phyloP scores from a whole-genome alignment of 2,329 filamentous ascomycete species.

The Epichloe brachyelytri region DNA sequence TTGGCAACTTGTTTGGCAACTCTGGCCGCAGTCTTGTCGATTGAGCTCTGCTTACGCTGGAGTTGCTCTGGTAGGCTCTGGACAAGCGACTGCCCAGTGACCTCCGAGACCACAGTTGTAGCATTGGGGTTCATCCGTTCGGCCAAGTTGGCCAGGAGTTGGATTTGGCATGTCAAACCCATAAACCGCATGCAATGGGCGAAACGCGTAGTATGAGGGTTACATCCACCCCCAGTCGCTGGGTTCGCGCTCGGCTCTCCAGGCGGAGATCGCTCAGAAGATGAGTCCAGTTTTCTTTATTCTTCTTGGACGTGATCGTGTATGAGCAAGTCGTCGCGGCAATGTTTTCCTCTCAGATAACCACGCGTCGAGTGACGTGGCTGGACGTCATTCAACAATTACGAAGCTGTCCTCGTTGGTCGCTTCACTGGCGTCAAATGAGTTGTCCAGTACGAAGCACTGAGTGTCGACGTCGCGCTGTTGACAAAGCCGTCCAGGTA shows the following conservation, averaged over 20 bases:
- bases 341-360: too few relatives aligned
- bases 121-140: constrained; percentile 28
- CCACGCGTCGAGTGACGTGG: neutral
- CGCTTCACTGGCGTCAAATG: neutral
- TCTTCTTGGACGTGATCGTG: neutral
- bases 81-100: constrained; percentile 42
- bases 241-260: neutral
- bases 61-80: constrained; percentile 32
- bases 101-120: constrained; percentile 40
- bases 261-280: neutral
- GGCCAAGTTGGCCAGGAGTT: constrained; percentile 15
- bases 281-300: neutral
- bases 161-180: constrained; percentile 18
- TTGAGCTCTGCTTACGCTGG: constrained; percentile 32
- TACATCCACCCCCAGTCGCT: neutral
- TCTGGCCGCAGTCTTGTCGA: neutral
- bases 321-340: neutral
- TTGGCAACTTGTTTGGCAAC: neutral
- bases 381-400: neutral
- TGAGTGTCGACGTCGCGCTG: neutral
- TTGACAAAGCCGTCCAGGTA: neutral
- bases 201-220: neutral
- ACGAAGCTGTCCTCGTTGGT: neutral
- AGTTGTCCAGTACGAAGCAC: neutral
- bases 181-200: neutral